Conservation (phyloP, 1,139 yeast genomes). For the Candida sp. region DNA sequence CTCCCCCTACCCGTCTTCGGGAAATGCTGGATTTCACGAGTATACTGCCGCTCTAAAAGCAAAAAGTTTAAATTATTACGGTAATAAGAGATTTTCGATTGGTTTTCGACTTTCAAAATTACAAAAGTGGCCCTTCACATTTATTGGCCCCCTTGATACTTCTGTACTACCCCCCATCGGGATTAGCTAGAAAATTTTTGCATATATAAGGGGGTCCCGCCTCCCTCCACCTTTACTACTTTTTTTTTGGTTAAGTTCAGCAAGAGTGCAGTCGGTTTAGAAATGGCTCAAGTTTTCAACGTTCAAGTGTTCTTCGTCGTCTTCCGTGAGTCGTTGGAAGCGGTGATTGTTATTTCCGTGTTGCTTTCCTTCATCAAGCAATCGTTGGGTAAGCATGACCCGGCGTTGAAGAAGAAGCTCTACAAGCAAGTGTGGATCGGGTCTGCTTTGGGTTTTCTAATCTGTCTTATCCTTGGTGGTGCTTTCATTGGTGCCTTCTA, state of each 20-base stretch:
- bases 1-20: no score
- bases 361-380: conserved; percentile 89
- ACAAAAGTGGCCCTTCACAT: no score
- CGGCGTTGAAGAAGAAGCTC: conserved; percentile 59
- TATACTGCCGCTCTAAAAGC: no score
- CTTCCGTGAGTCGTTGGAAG: conserved; percentile 90
- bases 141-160: no score
- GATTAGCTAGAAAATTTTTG: neutral
- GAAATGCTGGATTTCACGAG: no score
- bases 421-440: conserved; percentile 84
- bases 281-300: conserved; percentile 52
- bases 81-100: no score
- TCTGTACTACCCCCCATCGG: no score
- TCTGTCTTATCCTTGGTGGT: conserved; percentile 81
- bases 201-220: neutral
- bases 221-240: neutral
- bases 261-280: neutral
- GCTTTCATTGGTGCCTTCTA: conserved; percentile 84
- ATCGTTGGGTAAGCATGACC: conserved; percentile 67
- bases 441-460: conserved; percentile 66
- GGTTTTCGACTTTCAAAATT: no score
- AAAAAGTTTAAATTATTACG: no score
- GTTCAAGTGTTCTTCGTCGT: conserved; percentile 80
- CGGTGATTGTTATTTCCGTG: conserved; percentile 88
- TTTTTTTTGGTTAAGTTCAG: neutral